phyloP scores from a whole-genome alignment of 1,284 basidiomycete species.

The Waitea zeae region DNA sequence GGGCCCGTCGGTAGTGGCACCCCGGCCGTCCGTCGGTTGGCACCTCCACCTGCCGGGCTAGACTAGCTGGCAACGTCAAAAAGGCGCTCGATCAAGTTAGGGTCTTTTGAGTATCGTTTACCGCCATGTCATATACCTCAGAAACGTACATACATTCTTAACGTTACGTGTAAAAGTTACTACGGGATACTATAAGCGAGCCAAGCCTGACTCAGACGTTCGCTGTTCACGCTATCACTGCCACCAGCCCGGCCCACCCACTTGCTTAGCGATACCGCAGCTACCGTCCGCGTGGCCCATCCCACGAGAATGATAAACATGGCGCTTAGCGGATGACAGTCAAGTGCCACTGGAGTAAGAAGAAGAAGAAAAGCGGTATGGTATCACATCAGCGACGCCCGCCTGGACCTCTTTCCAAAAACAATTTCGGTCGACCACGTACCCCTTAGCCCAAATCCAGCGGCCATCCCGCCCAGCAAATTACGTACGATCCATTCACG shows the following conservation, averaged over 20 bases:
- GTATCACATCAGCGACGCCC: slow-evolving; percentile 12
- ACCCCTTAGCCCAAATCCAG: slow-evolving; percentile 54
- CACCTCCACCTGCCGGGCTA: no score
- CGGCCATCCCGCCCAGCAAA: slow-evolving; percentile 72
- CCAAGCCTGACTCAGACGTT: no score
- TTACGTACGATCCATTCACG: slow-evolving; percentile 77
- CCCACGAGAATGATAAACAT: slow-evolving; percentile 62
- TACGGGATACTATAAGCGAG: slow-evolving; percentile 65
- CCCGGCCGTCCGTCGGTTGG: no score
- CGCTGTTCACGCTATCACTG: no score
- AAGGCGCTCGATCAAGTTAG: no score
- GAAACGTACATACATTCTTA: no score
- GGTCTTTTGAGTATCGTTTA: no score
- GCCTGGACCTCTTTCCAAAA: slow-evolving; percentile 1
- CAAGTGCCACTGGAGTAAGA: slow-evolving; percentile 61
- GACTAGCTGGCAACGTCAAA: no score
- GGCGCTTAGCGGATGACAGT: slow-evolving; percentile 60
- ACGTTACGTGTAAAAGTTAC: no score
- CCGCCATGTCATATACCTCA: no score
- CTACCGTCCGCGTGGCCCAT: slow-evolving; percentile 56
- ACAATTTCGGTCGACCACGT: slow-evolving; percentile 3
- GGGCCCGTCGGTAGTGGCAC: slow-evolving; percentile 18
- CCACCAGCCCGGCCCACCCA: slow-evolving; percentile 39
- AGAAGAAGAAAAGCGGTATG: slow-evolving; percentile 8
- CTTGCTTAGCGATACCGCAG: slow-evolving; percentile 37